A percentile compares a stretch with the other conserved stretches of the same genome.
Conservation (phyloP, 2,329 filamentous ascomycete species). For the Calonectria hongkongensis region DNA sequence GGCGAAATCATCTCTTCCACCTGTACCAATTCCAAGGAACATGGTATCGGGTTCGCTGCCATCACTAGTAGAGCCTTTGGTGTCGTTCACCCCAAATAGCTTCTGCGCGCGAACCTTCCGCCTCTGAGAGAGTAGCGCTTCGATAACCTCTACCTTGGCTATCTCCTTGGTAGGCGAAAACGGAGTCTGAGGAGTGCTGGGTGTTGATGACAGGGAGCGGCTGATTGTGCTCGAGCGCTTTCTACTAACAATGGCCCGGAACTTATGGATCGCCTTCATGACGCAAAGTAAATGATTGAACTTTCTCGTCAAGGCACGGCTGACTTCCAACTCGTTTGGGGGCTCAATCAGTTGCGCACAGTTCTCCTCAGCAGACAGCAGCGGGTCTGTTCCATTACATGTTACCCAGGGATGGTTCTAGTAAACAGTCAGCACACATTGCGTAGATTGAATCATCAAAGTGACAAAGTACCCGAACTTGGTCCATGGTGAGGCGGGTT, state of each 20-base stretch:
- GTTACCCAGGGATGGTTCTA: conserved; percentile 97
- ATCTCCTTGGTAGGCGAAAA: conserved; percentile 56
- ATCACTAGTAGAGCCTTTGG: conserved; percentile 71
- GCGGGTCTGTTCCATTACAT: conserved; percentile 82
- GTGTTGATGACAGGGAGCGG: conserved; percentile 38
- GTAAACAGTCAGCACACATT: conserved; percentile 44
- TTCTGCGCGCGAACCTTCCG: conserved; percentile 62
- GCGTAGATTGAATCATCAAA: background rate
- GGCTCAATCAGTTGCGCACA: conserved; percentile 86
- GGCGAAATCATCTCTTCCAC: conserved; percentile 69
- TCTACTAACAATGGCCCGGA: conserved; percentile 82
- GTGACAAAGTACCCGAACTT: conserved; percentile 80
- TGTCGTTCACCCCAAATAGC: conserved; percentile 60
- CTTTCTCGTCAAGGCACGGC: conserved; percentile 91
- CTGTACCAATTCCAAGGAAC: conserved; percentile 86
- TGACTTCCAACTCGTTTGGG: conserved; percentile 93
- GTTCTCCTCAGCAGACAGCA: conserved; percentile 90
- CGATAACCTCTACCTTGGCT: conserved; percentile 68
- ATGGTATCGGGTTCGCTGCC: conserved; percentile 76
- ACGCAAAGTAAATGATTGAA: conserved; percentile 91
- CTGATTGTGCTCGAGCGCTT: conserved; percentile 40
- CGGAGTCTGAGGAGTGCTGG: conserved; percentile 32
- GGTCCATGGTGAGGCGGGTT: conserved; percentile 87
- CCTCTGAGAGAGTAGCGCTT: conserved; percentile 68
- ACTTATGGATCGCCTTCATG: conserved; percentile 92